Evolutionary conservation across 176 grass and related monocot species (phyloP).

Genomic region (Pontederia paniculata): DNA sequence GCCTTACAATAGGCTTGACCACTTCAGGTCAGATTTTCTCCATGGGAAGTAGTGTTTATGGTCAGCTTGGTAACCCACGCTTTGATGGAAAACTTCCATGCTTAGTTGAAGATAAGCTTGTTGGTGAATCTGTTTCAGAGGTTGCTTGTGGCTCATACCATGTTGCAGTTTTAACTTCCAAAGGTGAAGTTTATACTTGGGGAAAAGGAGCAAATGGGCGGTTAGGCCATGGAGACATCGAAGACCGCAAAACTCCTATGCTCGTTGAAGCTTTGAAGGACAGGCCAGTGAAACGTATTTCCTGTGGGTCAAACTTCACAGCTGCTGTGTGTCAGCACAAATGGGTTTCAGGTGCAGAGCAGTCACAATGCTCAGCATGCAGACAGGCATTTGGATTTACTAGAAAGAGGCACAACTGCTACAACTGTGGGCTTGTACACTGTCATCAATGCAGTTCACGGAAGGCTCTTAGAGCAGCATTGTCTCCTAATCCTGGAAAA

Average conservation of each 20-base stretch:
- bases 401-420: conserved; percentile 93
- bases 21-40: conserved; percentile 90
- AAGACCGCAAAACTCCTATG: conserved; percentile 63
- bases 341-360: conserved; percentile 83
- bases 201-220: conserved; percentile 93
- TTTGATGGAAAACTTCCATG: conserved; percentile 83
- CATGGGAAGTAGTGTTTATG: conserved; percentile 74
- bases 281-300: conserved; percentile 65
- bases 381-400: conserved; percentile 97
- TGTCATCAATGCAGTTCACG: conserved; percentile 91
- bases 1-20: conserved; percentile 77
- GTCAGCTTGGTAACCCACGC: conserved; percentile 83
- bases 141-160: conserved; percentile 94
- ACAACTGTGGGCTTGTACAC: conserved; percentile 91
- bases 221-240: conserved; percentile 68
- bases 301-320: conserved; percentile 89
- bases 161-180: conserved; percentile 65
- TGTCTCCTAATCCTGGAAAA: conserved; percentile 90
- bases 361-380: conserved; percentile 80
- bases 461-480: conserved; percentile 71
- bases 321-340: conserved; percentile 87
- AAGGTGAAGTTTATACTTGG: conserved; percentile 94
- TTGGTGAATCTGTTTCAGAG: conserved; percentile 58
- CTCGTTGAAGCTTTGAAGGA: conserved; percentile 89
- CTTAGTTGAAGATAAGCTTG: conserved; percentile 64